Evolutionary conservation across 1,284 basidiomycete genomes (phyloP).

Genomic region (Naganishia liquefaciens): DNA sequence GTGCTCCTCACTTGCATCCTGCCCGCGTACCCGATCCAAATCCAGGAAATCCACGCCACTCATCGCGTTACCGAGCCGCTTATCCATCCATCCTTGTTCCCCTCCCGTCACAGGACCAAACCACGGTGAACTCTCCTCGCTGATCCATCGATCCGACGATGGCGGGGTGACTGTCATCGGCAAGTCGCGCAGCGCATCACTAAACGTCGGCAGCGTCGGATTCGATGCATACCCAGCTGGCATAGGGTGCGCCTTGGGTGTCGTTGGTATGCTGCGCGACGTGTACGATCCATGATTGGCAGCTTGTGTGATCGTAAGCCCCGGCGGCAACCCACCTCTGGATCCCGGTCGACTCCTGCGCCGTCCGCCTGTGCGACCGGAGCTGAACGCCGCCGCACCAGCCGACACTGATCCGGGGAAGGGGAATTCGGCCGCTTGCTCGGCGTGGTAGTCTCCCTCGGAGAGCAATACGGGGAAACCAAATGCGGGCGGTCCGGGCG

Average conservation of each 20-base stretch:
- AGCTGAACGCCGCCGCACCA: constrained; percentile 16
- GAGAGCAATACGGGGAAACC: constrained; percentile 28
- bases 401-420: constrained; percentile 21
- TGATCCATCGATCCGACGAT: constrained; percentile 28
- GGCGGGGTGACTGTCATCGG: constrained; percentile 30
- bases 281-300: neutral
- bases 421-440: constrained; percentile 20
- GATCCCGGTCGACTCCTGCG: constrained; percentile 7
- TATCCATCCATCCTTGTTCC: constrained; percentile 21
- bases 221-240: constrained; percentile 3
- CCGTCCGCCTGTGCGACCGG: constrained; percentile 13
- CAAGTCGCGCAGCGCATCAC: neutral
- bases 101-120: constrained; percentile 7
- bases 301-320: constrained; percentile 7
- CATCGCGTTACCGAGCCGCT: constrained; percentile 17
- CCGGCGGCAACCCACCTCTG: neutral
- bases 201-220: neutral
- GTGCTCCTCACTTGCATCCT: neutral
- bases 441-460: constrained; percentile 27
- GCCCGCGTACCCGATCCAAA: constrained; percentile 10
- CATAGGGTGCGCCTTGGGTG: neutral
- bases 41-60: constrained; percentile 26
- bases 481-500: constrained; percentile 12
- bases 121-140: constrained; percentile 26
- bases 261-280: neutral